These are phyloP conservation scores for Colletotrichum sp. DNA, from an alignment of 2,329 filamentous ascomycete species.

Conservation along the genomic window DNA sequence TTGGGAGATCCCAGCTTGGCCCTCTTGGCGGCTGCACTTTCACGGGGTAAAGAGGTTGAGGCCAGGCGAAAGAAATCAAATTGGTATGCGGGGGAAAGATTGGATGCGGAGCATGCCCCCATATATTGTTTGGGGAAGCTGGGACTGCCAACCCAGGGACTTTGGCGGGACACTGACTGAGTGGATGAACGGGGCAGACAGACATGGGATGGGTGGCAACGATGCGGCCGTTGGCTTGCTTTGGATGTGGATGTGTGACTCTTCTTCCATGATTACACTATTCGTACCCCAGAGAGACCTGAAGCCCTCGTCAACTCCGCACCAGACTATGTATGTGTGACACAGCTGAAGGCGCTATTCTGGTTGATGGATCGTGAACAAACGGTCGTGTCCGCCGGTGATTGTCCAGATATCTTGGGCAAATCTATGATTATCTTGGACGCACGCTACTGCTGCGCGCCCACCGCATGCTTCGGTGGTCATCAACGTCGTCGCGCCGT, in stretches of 20 bases:
- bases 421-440: not conserved
- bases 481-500: not conserved
- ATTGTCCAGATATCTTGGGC: not conserved
- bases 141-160: not conserved
- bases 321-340: not conserved
- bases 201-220: not conserved
- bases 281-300: not conserved
- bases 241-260: not conserved
- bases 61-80: not conserved
- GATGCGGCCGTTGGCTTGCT: not conserved
- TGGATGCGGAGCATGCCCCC: not conserved
- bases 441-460: not conserved
- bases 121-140: not conserved
- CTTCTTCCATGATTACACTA: not conserved
- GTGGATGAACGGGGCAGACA: not conserved
- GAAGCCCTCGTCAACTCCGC: not conserved
- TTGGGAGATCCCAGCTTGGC: not conserved
- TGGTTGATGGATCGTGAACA: not conserved
- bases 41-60: not conserved
- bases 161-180: not conserved
- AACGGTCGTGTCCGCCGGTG: not conserved
- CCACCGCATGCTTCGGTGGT: not conserved
- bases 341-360: not conserved
- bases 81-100: constrained; percentile 13
- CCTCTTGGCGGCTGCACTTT: constrained; percentile 3